Evolutionary conservation across 2,329 filamentous ascomycete species (phyloP).

Genomic region (Cytospora leucostoma): DNA sequence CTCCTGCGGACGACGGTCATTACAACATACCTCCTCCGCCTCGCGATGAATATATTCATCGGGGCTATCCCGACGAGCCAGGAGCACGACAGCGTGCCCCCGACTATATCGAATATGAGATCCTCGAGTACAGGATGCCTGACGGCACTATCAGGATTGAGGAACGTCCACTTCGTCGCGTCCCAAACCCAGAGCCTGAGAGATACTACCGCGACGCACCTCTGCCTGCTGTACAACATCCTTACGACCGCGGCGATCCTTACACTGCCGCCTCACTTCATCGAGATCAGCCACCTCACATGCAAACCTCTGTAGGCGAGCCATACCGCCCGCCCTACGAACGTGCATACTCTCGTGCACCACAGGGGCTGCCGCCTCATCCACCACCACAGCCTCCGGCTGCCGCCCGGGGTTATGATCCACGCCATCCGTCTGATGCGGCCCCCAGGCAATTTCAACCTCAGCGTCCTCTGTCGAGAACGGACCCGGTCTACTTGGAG

Average conservation of each 20-base stretch:
- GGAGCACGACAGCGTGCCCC: conserved; percentile 36
- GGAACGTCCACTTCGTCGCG: conserved; percentile 41
- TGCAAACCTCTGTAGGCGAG: not conserved
- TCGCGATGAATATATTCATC: conserved; percentile 21
- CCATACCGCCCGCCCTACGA: conserved; percentile 21
- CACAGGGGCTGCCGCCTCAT: conserved; percentile 10
- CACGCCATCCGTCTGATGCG: conserved; percentile 21
- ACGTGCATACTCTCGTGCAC: conserved; percentile 19
- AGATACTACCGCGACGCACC: conserved; percentile 25
- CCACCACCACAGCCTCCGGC: not conserved
- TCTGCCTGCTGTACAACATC: conserved; percentile 16
- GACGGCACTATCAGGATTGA: conserved; percentile 49
- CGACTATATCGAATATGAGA: conserved; percentile 45
- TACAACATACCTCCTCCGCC: conserved; percentile 35
- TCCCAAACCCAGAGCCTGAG: conserved; percentile 35
- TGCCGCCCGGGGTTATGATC: conserved; percentile 26
- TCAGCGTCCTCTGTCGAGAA: conserved; percentile 20
- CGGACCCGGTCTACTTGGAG: conserved; percentile 37
- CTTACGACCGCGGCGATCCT: conserved; percentile 20
- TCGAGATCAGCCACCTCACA: conserved; percentile 21
- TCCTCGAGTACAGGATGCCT: conserved; percentile 48
- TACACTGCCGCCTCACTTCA: conserved; percentile 4
- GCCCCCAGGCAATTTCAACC: conserved; percentile 18
- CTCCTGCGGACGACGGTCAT: conserved; percentile 31
- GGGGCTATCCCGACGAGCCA: conserved; percentile 25